Conservation (phyloP, 805 yeast genomes). For the Candida golubevii region DNA sequence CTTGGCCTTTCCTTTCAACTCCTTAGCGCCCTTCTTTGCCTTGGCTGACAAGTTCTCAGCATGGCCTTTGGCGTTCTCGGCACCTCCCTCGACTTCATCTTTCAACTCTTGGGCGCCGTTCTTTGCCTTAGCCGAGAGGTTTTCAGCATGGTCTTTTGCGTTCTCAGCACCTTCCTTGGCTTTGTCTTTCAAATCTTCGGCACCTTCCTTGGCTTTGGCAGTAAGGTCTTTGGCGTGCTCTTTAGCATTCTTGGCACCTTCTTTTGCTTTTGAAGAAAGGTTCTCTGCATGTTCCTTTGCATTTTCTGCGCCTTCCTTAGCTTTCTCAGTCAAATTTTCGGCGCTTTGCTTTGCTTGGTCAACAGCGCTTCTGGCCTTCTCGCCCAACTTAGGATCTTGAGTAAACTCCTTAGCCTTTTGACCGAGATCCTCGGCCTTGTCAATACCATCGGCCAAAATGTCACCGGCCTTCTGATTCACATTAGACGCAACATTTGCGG, state of each 20-base stretch:
- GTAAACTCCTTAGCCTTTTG: conserved; percentile 11
- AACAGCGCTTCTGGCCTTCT: conserved; percentile 2
- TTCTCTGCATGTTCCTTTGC: background rate
- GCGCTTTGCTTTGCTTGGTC: background rate
- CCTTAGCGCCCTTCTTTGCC: background rate
- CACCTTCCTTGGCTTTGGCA: conserved; percentile 4
- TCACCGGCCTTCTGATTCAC: conserved; percentile 30
- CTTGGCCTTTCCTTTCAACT: background rate
- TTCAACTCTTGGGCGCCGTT: background rate
- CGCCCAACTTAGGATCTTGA: conserved; percentile 1
- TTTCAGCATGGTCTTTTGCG: background rate
- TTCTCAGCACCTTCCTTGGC: conserved; percentile 8
- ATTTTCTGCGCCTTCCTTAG: conserved; percentile 8
- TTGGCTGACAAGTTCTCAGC: conserved; percentile 7
- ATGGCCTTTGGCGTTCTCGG: conserved; percentile 3
- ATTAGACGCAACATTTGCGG: conserved; percentile 13
- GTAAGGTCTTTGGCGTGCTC: conserved; percentile 1
- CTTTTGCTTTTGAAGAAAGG: conserved; percentile 4
- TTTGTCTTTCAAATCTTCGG: conserved; percentile 4
- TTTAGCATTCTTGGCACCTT: background rate
- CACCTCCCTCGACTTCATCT: background rate
- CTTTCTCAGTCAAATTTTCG: conserved; percentile 2
- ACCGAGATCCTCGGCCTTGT: conserved; percentile 20
- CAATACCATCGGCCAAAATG: conserved; percentile 30
- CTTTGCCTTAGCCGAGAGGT: conserved; percentile 4